Conservation (phyloP, 768 basidiomycete genomes). For the Lactarius quietus region DNA sequence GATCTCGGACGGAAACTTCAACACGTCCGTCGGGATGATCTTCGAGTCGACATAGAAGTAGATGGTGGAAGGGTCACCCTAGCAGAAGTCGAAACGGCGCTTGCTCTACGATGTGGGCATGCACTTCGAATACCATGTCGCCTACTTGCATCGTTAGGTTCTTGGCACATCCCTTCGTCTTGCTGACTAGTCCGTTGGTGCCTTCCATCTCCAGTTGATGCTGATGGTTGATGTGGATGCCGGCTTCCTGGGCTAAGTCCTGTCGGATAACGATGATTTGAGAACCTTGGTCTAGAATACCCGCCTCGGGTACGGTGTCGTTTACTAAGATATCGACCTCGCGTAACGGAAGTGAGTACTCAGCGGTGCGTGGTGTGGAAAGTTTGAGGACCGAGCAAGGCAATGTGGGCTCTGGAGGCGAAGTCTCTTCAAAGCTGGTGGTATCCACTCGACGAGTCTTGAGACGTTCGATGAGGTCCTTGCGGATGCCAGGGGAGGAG, state of each 20-base stretch:
- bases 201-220: not conserved
- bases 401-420: not conserved
- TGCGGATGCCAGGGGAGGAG: too few species aligned
- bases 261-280: not conserved
- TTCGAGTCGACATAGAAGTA: not conserved
- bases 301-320: not conserved
- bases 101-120: too few species aligned
- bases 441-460: not conserved
- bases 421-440: not conserved
- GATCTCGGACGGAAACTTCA: not conserved
- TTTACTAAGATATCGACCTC: not conserved
- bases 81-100: conserved; percentile 1
- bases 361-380: not conserved
- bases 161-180: not conserved
- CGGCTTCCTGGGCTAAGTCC: not conserved
- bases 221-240: not conserved
- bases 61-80: not conserved
- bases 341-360: not conserved
- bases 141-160: not conserved
- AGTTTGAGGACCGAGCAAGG: not conserved
- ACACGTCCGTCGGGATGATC: not conserved
- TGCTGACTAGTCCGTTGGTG: not conserved
- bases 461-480: not conserved
- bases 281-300: not conserved
- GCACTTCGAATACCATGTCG: not conserved